phyloP scores from a whole-genome alignment of 2,329 filamentous ascomycete species.

The Remersonia thermophila region DNA sequence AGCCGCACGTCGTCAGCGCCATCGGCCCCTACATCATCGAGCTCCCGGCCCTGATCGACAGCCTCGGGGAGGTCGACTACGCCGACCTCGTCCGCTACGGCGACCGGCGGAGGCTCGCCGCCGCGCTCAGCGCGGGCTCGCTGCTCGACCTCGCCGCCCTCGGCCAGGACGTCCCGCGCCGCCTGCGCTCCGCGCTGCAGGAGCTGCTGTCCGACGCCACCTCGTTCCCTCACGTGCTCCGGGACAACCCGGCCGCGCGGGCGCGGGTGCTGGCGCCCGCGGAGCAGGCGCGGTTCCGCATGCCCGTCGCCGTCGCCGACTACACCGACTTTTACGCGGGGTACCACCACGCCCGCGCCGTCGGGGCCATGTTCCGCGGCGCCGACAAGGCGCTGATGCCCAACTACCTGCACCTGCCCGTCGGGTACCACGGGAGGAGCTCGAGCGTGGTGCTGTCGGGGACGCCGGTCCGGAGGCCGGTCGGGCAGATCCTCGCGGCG shows the following conservation, averaged over 20 bases:
- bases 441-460: conserved; percentile 66
- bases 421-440: conserved; percentile 70
- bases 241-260: conserved; percentile 46
- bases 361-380: conserved; percentile 61
- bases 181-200: conserved; percentile 59
- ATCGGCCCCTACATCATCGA: conserved; percentile 58
- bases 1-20: conserved; percentile 46
- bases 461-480: conserved; percentile 59
- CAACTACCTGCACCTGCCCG: conserved; percentile 71
- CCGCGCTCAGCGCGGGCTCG: conserved; percentile 21
- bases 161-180: conserved; percentile 52
- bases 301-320: conserved; percentile 69
- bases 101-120: not conserved
- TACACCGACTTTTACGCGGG: conserved; percentile 83
- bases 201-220: conserved; percentile 50
- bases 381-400: conserved; percentile 61
- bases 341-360: conserved; percentile 58
- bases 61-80: conserved; percentile 33
- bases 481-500: conserved; percentile 60
- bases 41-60: conserved; percentile 48
- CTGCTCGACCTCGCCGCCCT: conserved; percentile 54
- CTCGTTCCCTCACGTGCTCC: conserved; percentile 46
- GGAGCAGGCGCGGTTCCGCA: conserved; percentile 46
- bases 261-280: conserved; percentile 45
- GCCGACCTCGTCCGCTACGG: not conserved